Percentiles rank a stretch among this genome's conserved stretches.
Evolutionary conservation across 2,329 filamentous ascomycete species (phyloP).

Genomic region (Ophiostoma piceae): DNA sequence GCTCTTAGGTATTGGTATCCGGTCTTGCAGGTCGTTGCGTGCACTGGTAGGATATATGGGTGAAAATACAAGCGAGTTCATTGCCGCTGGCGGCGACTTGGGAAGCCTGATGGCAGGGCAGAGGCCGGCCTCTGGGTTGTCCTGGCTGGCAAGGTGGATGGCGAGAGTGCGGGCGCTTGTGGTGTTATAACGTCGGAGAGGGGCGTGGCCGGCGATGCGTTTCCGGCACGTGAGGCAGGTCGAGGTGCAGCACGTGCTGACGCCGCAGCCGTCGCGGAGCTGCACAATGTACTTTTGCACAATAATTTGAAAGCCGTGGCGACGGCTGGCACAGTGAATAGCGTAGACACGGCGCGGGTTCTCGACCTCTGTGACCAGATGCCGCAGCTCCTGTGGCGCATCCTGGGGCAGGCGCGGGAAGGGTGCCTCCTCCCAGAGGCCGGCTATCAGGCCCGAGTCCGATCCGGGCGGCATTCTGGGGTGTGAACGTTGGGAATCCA

Average conservation of each 20-base stretch:
- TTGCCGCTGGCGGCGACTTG: constrained; percentile 41
- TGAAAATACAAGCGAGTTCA: constrained; percentile 45
- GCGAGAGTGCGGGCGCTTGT: constrained; percentile 78
- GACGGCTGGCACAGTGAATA: constrained; percentile 55
- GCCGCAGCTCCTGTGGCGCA: constrained; percentile 53
- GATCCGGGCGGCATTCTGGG: neutral
- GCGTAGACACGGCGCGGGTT: constrained; percentile 58
- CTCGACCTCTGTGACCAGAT: constrained; percentile 53
- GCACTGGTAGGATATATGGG: constrained; percentile 31
- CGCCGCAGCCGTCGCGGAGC: constrained; percentile 74
- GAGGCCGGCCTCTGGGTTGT: constrained; percentile 65
- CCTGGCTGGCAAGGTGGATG: constrained; percentile 72
- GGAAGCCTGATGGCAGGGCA: constrained; percentile 51
- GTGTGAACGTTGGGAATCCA: constrained; percentile 37
- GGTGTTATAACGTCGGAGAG: constrained; percentile 71
- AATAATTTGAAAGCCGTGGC: constrained; percentile 60
- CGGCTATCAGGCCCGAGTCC: constrained; percentile 49
- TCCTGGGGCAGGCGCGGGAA: constrained; percentile 56
- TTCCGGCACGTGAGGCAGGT: constrained; percentile 77
- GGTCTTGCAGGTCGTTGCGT: constrained; percentile 7
- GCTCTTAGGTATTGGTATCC: neutral
- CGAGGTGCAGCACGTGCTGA: constrained; percentile 61
- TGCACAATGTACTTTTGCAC: constrained; percentile 72
- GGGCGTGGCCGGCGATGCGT: constrained; percentile 59
- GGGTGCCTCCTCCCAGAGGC: constrained; percentile 57